Percentiles rank a stretch among this genome's conserved stretches.
Conservation (phyloP, 2,329 filamentous ascomycete species). For the Hymenoscyphus linearis region DNA sequence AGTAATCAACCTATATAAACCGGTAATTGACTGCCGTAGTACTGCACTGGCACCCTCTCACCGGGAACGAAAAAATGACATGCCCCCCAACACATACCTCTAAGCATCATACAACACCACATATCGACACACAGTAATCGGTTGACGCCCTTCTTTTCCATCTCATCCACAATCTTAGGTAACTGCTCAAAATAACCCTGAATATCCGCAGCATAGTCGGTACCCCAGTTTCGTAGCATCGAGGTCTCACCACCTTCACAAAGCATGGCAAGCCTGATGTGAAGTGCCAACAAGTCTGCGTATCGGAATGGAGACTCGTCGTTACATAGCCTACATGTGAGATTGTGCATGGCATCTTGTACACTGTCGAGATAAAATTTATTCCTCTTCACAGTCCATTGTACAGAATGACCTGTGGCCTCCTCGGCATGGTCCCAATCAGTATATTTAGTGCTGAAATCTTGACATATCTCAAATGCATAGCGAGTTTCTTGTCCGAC, state of each 20-base stretch:
- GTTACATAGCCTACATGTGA: not conserved
- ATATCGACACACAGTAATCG: slow-evolving; percentile 16
- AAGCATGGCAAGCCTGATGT: slow-evolving; percentile 16
- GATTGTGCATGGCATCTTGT: slow-evolving; percentile 1
- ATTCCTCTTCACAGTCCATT: slow-evolving; percentile 14
- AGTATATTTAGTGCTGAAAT: slow-evolving; percentile 13
- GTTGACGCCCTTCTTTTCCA: slow-evolving; percentile 12
- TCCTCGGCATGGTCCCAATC: slow-evolving; percentile 16
- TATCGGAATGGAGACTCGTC: slow-evolving; percentile 4
- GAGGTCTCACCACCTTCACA: slow-evolving; percentile 8
- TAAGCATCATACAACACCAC: slow-evolving; percentile 22
- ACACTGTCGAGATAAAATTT: slow-evolving; percentile 6
- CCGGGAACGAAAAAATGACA: slow-evolving; percentile 23
- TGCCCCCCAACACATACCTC: slow-evolving; percentile 22
- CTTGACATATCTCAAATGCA: slow-evolving; percentile 12
- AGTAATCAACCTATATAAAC: slow-evolving; percentile 18
- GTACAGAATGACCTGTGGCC: slow-evolving; percentile 8
- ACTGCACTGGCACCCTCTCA: slow-evolving; percentile 17
- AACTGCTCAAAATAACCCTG: slow-evolving; percentile 15
- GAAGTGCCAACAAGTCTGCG: slow-evolving; percentile 14
- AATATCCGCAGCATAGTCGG: slow-evolving; percentile 17
- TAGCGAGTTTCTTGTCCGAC: slow-evolving; percentile 6
- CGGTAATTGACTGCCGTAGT: slow-evolving; percentile 21
- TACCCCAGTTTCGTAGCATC: slow-evolving; percentile 4
- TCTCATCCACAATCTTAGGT: slow-evolving; percentile 15